Base-by-base conservation (phyloP, 768 basidiomycete species). In the Tulasnella sp. region DNA sequence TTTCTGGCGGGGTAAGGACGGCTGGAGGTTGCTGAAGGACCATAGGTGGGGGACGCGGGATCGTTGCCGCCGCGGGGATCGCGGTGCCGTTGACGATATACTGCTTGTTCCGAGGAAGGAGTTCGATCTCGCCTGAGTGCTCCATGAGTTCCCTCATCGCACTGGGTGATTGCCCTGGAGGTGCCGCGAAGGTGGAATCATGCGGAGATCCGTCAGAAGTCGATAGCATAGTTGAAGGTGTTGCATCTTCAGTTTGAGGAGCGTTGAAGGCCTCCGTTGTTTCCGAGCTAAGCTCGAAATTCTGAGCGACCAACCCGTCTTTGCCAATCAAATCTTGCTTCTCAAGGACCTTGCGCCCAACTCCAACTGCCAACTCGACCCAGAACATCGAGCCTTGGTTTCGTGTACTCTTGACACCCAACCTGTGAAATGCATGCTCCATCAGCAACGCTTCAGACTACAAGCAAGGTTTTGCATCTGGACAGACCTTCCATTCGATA, bases 351-450 rank as follows among this genome's bases (percentile, higher is more conserved):
- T 77, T 54, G 8, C 42, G 67, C 31, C 79, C 79, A n/a, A 80
- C 78, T 4, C 77, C 77, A 36, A 77, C 70, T 17, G 85, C 91
- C 42, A 93, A 82, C 81, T 93, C 93, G 11, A 93, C 91, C 94
- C 94, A 96, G 84, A 96, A 96, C 45, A 91, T 93, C 42, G 91
- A 93, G 19, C 95, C 95, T 79, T 88, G 79, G 14, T 85, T 85
- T 49, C 81, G 79, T 64, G 68, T 73, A 64, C 80, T 81, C 67
- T 83, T 82, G 22, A 84, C 83, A 64, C 83, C 92, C 37, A 93
- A 83, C 71, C 92, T 86, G 49, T 17, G 9, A 49, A 70, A 69
- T 39, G 0, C 64, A 4, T 6, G 29, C 31, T 34, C 3, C 7
- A 40, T 73, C 29, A 73, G 67, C 67, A 67, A 42, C n/a, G 17